phyloP scores from a whole-genome alignment of 2,329 filamentous ascomycete species.

The Fusarium verrucosum region DNA sequence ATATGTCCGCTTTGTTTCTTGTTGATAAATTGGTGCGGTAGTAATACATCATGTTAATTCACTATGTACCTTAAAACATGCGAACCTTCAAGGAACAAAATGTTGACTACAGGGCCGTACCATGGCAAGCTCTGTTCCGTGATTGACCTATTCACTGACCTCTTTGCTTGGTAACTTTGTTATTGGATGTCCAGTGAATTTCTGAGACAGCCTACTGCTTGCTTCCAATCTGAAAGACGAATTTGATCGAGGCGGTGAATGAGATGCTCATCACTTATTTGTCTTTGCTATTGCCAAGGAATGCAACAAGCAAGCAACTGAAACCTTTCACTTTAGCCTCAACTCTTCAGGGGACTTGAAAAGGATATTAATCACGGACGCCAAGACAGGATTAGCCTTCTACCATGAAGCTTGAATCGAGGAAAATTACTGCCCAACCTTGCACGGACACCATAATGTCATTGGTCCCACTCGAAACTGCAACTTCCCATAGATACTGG shows the following conservation, averaged over 20 bases:
- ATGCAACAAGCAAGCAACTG: background rate
- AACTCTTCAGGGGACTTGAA: background rate
- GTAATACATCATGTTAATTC: background rate
- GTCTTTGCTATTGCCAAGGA: conserved; percentile 6
- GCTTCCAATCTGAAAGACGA: background rate
- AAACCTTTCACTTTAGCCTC: background rate
- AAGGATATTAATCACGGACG: background rate
- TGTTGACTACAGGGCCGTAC: conserved; percentile 4
- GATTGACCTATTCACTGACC: background rate
- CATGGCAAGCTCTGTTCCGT: conserved; percentile 14
- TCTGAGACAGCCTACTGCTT: conserved; percentile 20
- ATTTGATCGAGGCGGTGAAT: conserved; percentile 24
- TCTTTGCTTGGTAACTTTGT: conserved; percentile 3
- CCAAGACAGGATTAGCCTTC: conserved; percentile 3
- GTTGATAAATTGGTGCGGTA: too few relatives aligned
- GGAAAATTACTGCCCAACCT: background rate
- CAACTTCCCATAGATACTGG: background rate
- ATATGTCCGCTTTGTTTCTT: background rate
- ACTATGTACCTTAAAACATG: background rate
- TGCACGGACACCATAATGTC: conserved; percentile 6
- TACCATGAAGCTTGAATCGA: conserved; percentile 16
- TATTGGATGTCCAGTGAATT: conserved; percentile 8
- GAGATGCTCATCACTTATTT: background rate
- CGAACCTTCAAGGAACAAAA: background rate
- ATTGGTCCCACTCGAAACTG: background rate